A percentile compares a stretch with the other conserved stretches of the same genome.
phyloP scores from a whole-genome alignment of 805 yeast species.

The Kodamaea neixiangensis region DNA sequence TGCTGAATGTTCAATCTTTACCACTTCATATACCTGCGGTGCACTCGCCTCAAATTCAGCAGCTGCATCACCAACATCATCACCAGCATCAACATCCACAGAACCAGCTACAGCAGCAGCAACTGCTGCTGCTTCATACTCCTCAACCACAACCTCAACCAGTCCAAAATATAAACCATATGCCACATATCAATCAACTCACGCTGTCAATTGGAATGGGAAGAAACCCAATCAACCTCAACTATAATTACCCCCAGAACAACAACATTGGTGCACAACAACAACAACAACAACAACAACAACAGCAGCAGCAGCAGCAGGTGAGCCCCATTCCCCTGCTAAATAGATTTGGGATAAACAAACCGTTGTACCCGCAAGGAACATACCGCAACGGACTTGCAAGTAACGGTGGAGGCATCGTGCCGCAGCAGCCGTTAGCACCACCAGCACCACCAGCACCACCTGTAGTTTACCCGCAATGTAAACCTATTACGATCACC shows the following conservation, averaged over 20 bases:
- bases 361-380: not conserved
- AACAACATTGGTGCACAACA: not conserved
- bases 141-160: too few species aligned
- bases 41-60: not conserved
- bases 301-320: not conserved
- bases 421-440: not conserved
- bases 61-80: not conserved
- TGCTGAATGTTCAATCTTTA: not conserved
- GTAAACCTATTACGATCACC: not conserved
- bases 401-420: not conserved
- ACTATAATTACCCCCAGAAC: not conserved
- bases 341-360: not conserved
- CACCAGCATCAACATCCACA: not conserved
- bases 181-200: not conserved
- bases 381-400: not conserved
- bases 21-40: too few species aligned
- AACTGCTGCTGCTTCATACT: too few species aligned
- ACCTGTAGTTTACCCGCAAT: not conserved
- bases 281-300: not conserved
- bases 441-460: conserved; percentile 1
- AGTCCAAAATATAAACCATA: not conserved
- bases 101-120: too few species aligned
- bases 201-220: not conserved
- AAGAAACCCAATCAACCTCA: not conserved
- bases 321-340: not conserved